Conservation (phyloP, 768 basidiomycete genomes). For the Phylloporus sp. region DNA sequence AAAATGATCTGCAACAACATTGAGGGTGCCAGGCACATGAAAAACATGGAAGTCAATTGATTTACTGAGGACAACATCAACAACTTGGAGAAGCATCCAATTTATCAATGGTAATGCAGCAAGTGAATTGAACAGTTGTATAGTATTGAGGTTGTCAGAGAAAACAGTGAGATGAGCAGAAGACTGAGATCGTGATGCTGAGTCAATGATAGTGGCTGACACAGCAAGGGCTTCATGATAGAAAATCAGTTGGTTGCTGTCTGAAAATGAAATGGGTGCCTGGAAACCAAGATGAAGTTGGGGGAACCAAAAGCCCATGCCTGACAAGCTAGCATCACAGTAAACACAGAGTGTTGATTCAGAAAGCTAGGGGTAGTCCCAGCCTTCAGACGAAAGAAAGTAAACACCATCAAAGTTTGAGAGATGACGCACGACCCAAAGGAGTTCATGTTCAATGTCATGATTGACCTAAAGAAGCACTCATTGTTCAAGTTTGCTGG, state of each 20-base stretch:
- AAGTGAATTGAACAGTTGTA: slow-evolving; percentile 31
- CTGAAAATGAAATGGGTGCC: slow-evolving; percentile 3
- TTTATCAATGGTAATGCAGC: slow-evolving; percentile 12
- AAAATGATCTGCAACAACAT: slow-evolving; percentile 24
- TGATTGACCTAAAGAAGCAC: slow-evolving; percentile 5
- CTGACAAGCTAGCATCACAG: no score
- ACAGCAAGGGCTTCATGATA: not conserved
- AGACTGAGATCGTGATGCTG: not conserved
- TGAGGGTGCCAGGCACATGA: slow-evolving; percentile 21
- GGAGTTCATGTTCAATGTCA: not conserved
- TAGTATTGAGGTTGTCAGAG: slow-evolving; percentile 32
- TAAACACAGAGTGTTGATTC: not conserved
- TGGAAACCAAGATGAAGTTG: no score
- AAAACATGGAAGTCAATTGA: slow-evolving; percentile 21
- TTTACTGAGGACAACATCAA: slow-evolving; percentile 5
- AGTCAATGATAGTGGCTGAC: not conserved
- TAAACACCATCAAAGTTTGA: no score
- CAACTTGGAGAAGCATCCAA: slow-evolving; percentile 9
- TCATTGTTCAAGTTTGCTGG: rapidly evolving
- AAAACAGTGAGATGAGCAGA: slow-evolving; percentile 1
- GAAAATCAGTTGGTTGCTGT: not conserved
- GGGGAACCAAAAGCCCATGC: no score
- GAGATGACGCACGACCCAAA: slow-evolving; percentile 22
- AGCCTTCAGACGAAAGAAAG: no score
- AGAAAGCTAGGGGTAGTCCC: not conserved